phyloP scores from a whole-genome alignment of 1,139 yeast species.

The Torulaspora globosa region DNA sequence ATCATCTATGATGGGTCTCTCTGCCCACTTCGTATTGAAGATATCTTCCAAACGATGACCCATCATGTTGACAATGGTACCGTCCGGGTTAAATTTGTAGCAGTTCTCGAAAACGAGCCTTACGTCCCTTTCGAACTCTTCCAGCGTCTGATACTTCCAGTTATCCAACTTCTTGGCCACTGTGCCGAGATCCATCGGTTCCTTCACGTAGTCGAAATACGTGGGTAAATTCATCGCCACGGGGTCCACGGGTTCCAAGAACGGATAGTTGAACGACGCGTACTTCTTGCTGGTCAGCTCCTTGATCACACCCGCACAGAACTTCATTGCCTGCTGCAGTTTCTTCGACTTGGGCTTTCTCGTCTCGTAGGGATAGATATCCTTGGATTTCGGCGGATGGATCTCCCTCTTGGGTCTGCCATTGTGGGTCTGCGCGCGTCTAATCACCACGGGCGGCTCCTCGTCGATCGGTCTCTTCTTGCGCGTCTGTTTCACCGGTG shows the following conservation, averaged over 20 bases:
- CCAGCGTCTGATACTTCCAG: constrained; percentile 85
- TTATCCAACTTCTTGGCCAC: constrained; percentile 74
- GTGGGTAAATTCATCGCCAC: constrained; percentile 90
- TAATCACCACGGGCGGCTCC: constrained; percentile 40
- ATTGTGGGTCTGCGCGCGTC: constrained; percentile 59
- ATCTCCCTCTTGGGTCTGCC: constrained; percentile 90
- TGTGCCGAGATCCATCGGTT: constrained; percentile 94
- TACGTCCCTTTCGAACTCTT: constrained; percentile 79
- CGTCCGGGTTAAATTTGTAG: constrained; percentile 89
- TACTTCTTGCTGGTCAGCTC: constrained; percentile 82
- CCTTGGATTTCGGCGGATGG: constrained; percentile 94
- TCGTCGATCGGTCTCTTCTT: constrained; percentile 30
- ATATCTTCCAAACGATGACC: constrained; percentile 85
- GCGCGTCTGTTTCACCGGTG: constrained; percentile 31
- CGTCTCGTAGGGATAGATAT: constrained; percentile 71
- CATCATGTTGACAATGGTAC: constrained; percentile 92
- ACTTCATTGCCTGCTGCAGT: constrained; percentile 83
- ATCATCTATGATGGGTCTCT: constrained; percentile 58
- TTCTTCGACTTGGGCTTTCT: constrained; percentile 85
- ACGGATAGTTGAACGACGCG: constrained; percentile 81
- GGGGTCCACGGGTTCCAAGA: constrained; percentile 91
- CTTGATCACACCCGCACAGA: constrained; percentile 75
- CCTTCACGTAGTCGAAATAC: constrained; percentile 75
- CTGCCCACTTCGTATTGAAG: constrained; percentile 85
- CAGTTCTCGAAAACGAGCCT: constrained; percentile 83